These are phyloP conservation scores for Phytopythium chamaehyphon DNA, from an alignment of 352 stramenopile genomes.

Conservation along the genomic window DNA sequence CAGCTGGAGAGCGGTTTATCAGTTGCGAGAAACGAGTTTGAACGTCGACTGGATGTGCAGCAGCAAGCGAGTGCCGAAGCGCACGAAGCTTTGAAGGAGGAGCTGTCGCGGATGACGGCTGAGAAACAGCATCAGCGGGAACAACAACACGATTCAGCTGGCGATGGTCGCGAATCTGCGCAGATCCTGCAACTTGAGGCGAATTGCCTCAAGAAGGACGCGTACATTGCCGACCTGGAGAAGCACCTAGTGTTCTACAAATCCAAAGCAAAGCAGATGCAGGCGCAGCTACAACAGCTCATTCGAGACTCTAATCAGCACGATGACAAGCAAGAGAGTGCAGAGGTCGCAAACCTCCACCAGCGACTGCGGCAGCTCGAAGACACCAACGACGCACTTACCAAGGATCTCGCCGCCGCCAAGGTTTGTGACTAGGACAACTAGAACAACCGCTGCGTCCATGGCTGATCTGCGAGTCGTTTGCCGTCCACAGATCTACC, in stretches of 20 bases:
- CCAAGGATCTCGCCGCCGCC: constrained; percentile 68
- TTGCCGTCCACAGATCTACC: constrained; percentile 27
- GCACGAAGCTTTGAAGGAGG: constrained; percentile 30
- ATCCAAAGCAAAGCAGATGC: constrained; percentile 82
- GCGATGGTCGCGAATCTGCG: constrained; percentile 19
- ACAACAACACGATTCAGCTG: neutral
- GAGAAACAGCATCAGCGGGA: constrained; percentile 10
- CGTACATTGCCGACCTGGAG: constrained; percentile 79
- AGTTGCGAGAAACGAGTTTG: constrained; percentile 69
- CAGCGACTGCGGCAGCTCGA: constrained; percentile 69
- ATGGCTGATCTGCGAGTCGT: neutral
- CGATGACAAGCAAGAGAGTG: constrained; percentile 15
- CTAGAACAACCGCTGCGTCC: neutral
- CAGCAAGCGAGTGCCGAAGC: constrained; percentile 34
- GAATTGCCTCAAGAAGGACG: constrained; percentile 72
- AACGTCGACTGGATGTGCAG: constrained; percentile 52
- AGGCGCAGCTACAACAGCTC: constrained; percentile 74
- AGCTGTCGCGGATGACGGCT: constrained; percentile 27
- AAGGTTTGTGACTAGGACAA: constrained; percentile 28
- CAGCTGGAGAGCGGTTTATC: constrained; percentile 62
- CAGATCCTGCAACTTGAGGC: constrained; percentile 73
- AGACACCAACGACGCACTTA: constrained; percentile 65
- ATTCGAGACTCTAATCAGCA: constrained; percentile 44
- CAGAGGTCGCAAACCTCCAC: constrained; percentile 26
- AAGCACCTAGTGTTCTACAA: constrained; percentile 88